phyloP scores from a whole-genome alignment of 495 filamentous ascomycete genomes.

The Podospora comata region DNA sequence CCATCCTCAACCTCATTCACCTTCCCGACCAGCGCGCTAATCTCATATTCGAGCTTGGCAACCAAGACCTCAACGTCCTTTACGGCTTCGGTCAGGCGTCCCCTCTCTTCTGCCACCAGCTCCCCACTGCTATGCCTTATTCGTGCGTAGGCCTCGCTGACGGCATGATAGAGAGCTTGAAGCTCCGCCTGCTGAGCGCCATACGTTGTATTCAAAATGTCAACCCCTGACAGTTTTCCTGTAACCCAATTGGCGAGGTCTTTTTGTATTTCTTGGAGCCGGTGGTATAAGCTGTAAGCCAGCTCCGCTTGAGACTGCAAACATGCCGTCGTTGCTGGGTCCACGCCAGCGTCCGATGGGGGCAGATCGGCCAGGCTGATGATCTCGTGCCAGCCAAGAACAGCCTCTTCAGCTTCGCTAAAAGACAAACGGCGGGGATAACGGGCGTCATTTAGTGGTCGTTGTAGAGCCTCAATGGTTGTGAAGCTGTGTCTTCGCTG shows the following conservation, averaged over 20 bases:
- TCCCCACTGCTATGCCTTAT: constrained; percentile 65
- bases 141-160: constrained; percentile 59
- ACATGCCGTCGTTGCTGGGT: neutral
- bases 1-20: constrained; percentile 87
- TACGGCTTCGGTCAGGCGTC: constrained; percentile 65
- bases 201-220: constrained; percentile 59
- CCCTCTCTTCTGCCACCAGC: constrained; percentile 62
- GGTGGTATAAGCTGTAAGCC: constrained; percentile 55
- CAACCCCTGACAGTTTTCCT: constrained; percentile 58
- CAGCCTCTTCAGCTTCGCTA: constrained; percentile 79
- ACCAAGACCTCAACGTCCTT: constrained; percentile 79
- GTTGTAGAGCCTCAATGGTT: constrained; percentile 32
- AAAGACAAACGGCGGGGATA: constrained; percentile 87
- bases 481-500: constrained; percentile 50
- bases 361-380: constrained; percentile 45
- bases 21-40: constrained; percentile 72
- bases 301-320: constrained; percentile 47
- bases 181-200: constrained; percentile 61
- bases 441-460: constrained; percentile 50
- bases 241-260: constrained; percentile 64
- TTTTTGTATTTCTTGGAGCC: constrained; percentile 48
- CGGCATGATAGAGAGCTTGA: constrained; percentile 65
- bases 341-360: constrained; percentile 22
- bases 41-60: constrained; percentile 92
- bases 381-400: constrained; percentile 67